phyloP scores from a whole-genome alignment of 495 filamentous ascomycete genomes.

The Hamigera avellanea region DNA sequence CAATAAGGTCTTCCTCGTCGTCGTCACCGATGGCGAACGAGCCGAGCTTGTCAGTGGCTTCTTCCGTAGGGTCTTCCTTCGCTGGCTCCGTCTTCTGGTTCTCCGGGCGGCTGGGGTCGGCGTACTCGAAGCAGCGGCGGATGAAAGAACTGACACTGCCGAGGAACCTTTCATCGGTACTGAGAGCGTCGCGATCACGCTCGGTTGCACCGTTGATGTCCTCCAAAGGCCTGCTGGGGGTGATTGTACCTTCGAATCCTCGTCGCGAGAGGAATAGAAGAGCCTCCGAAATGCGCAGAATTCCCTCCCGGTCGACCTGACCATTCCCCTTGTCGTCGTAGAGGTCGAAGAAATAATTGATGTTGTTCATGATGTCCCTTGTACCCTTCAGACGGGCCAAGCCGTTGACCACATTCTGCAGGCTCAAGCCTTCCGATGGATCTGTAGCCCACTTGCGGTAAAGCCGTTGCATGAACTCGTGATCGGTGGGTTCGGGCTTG shows the following conservation, averaged over 20 bases:
- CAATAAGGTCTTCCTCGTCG: slow-evolving; percentile 59
- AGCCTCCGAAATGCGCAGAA: slow-evolving; percentile 87
- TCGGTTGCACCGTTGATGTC: slow-evolving; percentile 16
- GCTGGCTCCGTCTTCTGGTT: slow-evolving; percentile 28
- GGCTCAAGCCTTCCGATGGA: slow-evolving; percentile 57
- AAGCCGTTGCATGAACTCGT: slow-evolving; percentile 87
- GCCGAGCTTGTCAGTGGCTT: slow-evolving; percentile 36
- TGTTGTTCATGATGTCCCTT: slow-evolving; percentile 90
- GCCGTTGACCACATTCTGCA: slow-evolving; percentile 86
- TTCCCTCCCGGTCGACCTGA: slow-evolving; percentile 92
- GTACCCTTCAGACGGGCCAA: slow-evolving; percentile 84
- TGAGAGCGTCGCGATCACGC: slow-evolving; percentile 26
- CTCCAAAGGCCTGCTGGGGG: slow-evolving; percentile 33
- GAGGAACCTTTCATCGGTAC: slow-evolving; percentile 68
- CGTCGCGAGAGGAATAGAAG: slow-evolving; percentile 83
- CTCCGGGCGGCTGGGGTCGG: slow-evolving; percentile 75
- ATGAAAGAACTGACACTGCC: slow-evolving; percentile 93
- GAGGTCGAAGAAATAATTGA: slow-evolving; percentile 93
- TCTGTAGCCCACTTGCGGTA: slow-evolving; percentile 82
- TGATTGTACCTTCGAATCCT: slow-evolving; percentile 64
- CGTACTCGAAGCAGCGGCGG: slow-evolving; percentile 92
- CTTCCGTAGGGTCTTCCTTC: slow-evolving; percentile 6
- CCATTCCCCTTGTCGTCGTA: slow-evolving; percentile 91
- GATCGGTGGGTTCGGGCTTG: slow-evolving; percentile 73
- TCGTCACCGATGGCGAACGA: slow-evolving; percentile 76